Evolutionary conservation across 2,329 filamentous ascomycete species (phyloP), one percentile per base, ranked within the genome.

Genomic region (Didymella glomerata): DNA sequence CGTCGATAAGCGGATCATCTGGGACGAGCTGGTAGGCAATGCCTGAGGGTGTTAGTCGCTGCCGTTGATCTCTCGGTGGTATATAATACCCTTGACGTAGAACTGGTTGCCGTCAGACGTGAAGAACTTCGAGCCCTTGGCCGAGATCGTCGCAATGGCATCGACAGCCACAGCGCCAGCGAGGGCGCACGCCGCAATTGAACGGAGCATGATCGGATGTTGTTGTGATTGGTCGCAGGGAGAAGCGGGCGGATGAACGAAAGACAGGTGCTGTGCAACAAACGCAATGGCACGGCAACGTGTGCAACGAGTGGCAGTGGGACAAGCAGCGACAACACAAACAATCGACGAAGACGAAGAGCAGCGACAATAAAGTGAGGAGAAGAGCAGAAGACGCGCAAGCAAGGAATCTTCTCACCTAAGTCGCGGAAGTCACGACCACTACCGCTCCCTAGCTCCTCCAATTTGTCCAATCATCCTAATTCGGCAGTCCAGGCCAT

Each of bases 41-140:
- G 63, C 90, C 91, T 92, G 68, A 42, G 16, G 2, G 9, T 10
- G 34, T 61, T 24, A 61, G 46, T 32, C 14, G 24, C 32, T 42
- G 45, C 6, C 22, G 36, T 13, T 36, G n/a, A 16, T 2, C 9
- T 22, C 2, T 13, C 22, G 34, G 25, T 22, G 18, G 24, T 4
- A 25, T 1, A 24, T 48, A 48, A 48, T 77, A 90, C 91, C 91
- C 80, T 93, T 95, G 77, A 95, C 85, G 77, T 87, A 95, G 82
- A 91, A 96, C 74, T 96, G 92, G 30, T 88, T 83, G 64, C 92
- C 92, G 75, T 93, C 86, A 70, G 86, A 86, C 67, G 87, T 88
- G 81, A 96, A 96, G 82, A 96, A 92, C 79, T 96, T 96, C 80
- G 89, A 88, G 49, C 92, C 92, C 53, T 89, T 85, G 41, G 79